phyloP scores from a whole-genome alignment of 495 filamentous ascomycete species.

The Penicillium antarcticum region DNA sequence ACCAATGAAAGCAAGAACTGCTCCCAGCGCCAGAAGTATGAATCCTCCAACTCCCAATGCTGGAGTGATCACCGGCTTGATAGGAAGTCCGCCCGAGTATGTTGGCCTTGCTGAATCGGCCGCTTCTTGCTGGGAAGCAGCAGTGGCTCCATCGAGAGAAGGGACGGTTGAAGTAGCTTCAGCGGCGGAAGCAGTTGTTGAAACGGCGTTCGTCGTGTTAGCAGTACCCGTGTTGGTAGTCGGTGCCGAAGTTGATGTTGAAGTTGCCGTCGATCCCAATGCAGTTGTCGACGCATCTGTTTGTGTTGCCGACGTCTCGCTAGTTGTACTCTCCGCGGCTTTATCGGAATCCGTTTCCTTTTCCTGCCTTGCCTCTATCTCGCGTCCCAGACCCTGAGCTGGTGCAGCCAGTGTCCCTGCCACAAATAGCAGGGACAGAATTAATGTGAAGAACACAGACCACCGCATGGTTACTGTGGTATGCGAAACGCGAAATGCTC shows the following conservation, averaged over 20 bases:
- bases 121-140: neutral
- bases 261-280: constrained; percentile 8
- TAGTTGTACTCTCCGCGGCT: constrained; percentile 4
- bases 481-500: neutral
- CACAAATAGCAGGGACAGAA: constrained; percentile 7
- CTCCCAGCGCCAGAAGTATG: constrained; percentile 67
- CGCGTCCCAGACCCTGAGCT: neutral
- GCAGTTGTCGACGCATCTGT: constrained; percentile 8
- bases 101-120: constrained; percentile 19
- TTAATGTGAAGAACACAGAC: constrained; percentile 4
- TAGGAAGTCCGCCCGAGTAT: constrained; percentile 52
- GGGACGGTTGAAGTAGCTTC: constrained; percentile 14
- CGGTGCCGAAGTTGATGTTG: constrained; percentile 9
- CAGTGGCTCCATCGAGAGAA: constrained; percentile 15
- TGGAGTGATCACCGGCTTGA: constrained; percentile 73
- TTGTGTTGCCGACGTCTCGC: neutral
- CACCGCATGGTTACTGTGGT: constrained; percentile 18
- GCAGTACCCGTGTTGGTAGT: neutral
- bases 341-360: constrained; percentile 1
- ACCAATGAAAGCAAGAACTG: constrained; percentile 69
- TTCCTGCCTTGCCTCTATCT: neutral
- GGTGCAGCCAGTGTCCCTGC: constrained; percentile 18
- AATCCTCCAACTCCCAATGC: constrained; percentile 75
- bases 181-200: constrained; percentile 12
- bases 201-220: too few relatives aligned